Conservation (phyloP, 148 eudicot species). For the Arbutus unedo region DNA sequence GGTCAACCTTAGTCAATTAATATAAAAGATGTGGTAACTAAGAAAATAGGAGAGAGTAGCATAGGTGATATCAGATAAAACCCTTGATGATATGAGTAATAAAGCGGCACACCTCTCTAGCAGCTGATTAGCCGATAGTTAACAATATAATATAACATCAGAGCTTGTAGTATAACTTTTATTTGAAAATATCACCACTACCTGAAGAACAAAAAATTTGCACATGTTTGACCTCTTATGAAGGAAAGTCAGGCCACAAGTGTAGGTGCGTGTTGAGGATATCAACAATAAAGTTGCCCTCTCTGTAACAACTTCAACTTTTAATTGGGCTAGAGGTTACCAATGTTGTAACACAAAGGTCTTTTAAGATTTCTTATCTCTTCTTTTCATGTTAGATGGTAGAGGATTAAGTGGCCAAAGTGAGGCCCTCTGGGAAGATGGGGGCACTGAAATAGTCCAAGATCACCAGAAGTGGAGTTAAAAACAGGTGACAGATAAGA, state of each 20-base stretch:
- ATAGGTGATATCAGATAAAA: not conserved
- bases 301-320: not conserved
- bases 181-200: not conserved
- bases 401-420: not conserved
- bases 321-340: not conserved
- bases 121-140: not conserved
- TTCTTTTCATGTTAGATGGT: not conserved
- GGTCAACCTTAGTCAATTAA: not conserved
- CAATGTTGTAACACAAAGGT: not conserved
- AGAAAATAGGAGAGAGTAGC: not conserved
- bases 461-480: not conserved
- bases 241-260: not conserved
- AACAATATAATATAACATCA: not conserved
- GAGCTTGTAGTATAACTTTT: not conserved
- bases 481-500: not conserved
- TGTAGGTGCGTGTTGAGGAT: not conserved
- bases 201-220: not conserved
- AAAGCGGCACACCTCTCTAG: not conserved
- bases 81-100: not conserved
- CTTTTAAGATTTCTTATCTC: not conserved
- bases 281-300: not conserved
- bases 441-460: not conserved
- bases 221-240: not conserved
- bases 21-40: not conserved
- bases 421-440: not conserved